These are phyloP conservation scores for Phytophthora brassicae DNA, from an alignment of 352 stramenopile genomes.

Conservation along the genomic window DNA sequence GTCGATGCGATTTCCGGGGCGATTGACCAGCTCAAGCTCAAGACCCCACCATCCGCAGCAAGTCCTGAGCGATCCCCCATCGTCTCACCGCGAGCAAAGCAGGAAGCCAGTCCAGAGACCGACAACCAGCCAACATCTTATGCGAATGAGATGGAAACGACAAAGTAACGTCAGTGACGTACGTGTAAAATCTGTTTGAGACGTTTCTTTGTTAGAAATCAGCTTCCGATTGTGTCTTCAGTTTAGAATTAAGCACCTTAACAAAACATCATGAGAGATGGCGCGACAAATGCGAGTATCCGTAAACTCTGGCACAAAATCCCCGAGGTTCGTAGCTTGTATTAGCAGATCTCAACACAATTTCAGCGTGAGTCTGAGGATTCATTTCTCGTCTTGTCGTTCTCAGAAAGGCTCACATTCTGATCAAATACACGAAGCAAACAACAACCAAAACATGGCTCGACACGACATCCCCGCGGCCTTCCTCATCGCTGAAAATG, in stretches of 20 bases:
- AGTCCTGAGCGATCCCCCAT: slow-evolving; percentile 27
- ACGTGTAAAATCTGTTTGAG: slow-evolving; percentile 18
- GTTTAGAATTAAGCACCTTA: no score
- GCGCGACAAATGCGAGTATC: neutral
- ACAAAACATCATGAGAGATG: slow-evolving; percentile 2
- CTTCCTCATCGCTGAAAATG: slow-evolving; percentile 72
- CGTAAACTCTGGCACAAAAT: slow-evolving; percentile 8
- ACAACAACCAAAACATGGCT: slow-evolving; percentile 19
- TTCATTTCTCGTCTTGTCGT: slow-evolving; percentile 13
- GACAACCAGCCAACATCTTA: slow-evolving; percentile 20
- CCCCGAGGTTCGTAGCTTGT: slow-evolving; percentile 10
- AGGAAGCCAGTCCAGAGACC: slow-evolving; percentile 27
- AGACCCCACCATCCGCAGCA: slow-evolving; percentile 6
- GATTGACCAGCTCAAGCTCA: slow-evolving; percentile 45
- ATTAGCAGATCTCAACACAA: neutral
- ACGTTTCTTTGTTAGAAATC: no score
- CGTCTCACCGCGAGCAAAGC: slow-evolving; percentile 20
- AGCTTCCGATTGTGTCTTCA: no score
- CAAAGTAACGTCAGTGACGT: slow-evolving; percentile 23
- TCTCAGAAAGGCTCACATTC: slow-evolving; percentile 30
- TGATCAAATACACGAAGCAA: slow-evolving; percentile 14
- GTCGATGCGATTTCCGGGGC: slow-evolving; percentile 56
- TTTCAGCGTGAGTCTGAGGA: slow-evolving; percentile 11
- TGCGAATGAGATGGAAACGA: slow-evolving; percentile 9
- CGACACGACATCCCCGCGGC: slow-evolving; percentile 33